Conservation (phyloP, 2,329 filamentous ascomycete genomes). For the Colletotrichum eremochloae region DNA sequence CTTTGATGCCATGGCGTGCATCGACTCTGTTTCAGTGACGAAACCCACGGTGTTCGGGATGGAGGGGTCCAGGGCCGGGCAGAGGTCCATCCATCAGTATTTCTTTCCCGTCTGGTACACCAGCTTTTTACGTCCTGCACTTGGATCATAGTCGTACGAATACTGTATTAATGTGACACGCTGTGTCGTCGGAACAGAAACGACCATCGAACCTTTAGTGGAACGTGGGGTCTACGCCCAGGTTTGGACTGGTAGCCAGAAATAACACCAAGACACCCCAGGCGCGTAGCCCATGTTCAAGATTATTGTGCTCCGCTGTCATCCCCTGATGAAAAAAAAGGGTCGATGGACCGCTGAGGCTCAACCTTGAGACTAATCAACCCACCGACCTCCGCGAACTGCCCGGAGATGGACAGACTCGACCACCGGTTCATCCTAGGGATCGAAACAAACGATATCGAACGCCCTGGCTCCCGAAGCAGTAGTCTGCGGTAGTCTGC, state of each 20-base stretch:
- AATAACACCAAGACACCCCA: neutral
- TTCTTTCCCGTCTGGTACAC: neutral
- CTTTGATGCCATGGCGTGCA: slow-evolving; percentile 44
- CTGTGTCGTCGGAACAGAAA: slow-evolving; percentile 15
- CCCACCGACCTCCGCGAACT: neutral
- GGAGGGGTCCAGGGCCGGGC: slow-evolving; percentile 32
- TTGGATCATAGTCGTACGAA: neutral
- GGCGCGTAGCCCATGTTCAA: neutral
- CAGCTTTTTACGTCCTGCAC: neutral
- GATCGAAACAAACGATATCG: neutral
- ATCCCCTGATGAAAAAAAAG: neutral
- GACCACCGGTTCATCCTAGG: neutral
- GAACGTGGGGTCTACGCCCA: neutral
- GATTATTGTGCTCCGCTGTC: neutral
- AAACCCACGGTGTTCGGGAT: slow-evolving; percentile 61
- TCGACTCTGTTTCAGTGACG: slow-evolving; percentile 57
- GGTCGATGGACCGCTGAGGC: neutral
- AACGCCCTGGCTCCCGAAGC: neutral
- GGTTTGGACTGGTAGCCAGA: neutral
- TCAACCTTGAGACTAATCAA: neutral
- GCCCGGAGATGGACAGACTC: neutral
- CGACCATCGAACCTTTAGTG: neutral
- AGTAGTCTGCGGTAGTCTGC: neutral
- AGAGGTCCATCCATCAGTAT: slow-evolving; percentile 6
- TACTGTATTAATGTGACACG: neutral